Evolutionary conservation across 148 eudicot genomes (phyloP), one percentile per base, ranked within the genome.

Genomic region (Rhododendron griersonianum): DNA sequence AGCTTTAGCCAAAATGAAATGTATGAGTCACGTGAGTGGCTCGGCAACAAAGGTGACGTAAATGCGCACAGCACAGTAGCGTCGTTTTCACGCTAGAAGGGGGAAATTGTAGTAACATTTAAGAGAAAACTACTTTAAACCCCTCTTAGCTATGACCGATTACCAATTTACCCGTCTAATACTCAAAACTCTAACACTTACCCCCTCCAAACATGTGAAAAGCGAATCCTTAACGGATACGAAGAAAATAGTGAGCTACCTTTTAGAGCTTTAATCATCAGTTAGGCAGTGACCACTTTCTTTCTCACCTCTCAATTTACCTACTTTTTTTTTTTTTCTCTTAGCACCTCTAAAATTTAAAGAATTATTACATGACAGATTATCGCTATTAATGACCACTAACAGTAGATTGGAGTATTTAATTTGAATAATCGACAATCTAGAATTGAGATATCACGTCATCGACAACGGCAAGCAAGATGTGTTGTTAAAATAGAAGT

Each of bases 31-130:
- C 11, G 28, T 23, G 30, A 23, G 28, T 2, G 69, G 69, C 28
- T 7, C 69, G 69, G 28, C 67, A 63, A 63, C 25, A n/a, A 23
- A 63, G 2, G 47, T 61, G 33, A 65, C 55, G 76, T 63, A 33
- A n/a, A 37, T 11, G 57, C 6, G 5, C 80, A 71, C 67, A 30
- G 63, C 61, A 15, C 21, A 55, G 61, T 73, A 59, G 80, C 86
- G 86, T 84, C 80, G 86, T 25, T 84, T 73, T 84, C 80, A 84
- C 80, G 80, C 86, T 35, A 67, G 37, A 5, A 25, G 51, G 48
- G 45, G 30, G 19, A 69, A 13, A 21, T 23, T 55, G 59, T 15
- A 55, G 37, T 44, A 67, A 6, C 45, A 83, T 5, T 21, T 11
- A 28, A 25, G 35, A 69, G 16, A 69, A 63, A 69, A 69, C 33